Evolutionary conservation across 1,139 yeast species (phyloP).

Genomic region (Candida pseudocylindracea): DNA sequence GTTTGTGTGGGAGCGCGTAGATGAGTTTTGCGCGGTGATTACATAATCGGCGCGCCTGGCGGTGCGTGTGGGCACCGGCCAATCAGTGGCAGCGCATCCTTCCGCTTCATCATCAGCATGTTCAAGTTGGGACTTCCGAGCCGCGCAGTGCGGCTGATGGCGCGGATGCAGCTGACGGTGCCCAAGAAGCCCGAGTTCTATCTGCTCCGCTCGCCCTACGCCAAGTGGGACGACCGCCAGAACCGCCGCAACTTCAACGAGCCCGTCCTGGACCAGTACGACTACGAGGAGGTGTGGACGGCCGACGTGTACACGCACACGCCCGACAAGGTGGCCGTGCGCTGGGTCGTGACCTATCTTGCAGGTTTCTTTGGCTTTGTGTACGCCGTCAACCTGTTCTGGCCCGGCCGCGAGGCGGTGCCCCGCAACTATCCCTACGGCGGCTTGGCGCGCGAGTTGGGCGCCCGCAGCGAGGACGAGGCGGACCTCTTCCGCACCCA

Average conservation of each 20-base stretch:
- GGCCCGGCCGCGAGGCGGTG: slow-evolving; percentile 58
- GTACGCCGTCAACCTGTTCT: slow-evolving; percentile 26
- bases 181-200: too few relatives aligned
- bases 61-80: too few relatives aligned
- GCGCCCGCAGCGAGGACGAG: slow-evolving; percentile 27
- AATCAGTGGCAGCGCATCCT: too few relatives aligned
- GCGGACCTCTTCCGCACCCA: slow-evolving; percentile 11
- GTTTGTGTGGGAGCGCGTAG: too few relatives aligned
- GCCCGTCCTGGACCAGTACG: slow-evolving; percentile 50
- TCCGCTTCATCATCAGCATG: too few relatives aligned
- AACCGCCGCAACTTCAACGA: slow-evolving; percentile 61
- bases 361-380: slow-evolving; percentile 31
- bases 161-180: too few relatives aligned
- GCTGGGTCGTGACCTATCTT: too few relatives aligned
- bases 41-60: too few relatives aligned
- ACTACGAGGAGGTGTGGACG: slow-evolving; percentile 67
- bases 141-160: too few relatives aligned
- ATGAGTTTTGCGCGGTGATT: too few relatives aligned
- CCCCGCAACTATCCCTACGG: slow-evolving; percentile 58
- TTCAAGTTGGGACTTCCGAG: too few relatives aligned
- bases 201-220: slow-evolving; percentile 19
- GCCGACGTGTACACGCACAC: slow-evolving; percentile 54
- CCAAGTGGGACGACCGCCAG: slow-evolving; percentile 62
- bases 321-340: slow-evolving; percentile 33
- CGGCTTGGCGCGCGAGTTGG: slow-evolving; percentile 55